These are phyloP conservation scores for Tolypocladium ovalisporum DNA, from an alignment of 2,329 filamentous ascomycete genomes.

Conservation along the genomic window DNA sequence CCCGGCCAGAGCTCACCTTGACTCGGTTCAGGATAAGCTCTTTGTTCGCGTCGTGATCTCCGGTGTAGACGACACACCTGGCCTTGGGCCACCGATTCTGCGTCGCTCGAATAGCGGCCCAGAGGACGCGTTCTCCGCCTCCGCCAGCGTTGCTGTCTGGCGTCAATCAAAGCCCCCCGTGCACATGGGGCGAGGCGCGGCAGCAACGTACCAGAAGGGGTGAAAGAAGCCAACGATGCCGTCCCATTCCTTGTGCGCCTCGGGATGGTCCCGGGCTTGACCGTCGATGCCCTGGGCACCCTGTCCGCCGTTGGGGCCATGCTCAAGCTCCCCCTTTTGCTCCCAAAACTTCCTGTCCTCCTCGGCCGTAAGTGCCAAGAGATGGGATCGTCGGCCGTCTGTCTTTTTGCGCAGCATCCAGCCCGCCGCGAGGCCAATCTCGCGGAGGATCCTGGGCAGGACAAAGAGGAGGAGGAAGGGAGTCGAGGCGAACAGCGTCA, in stretches of 20 bases:
- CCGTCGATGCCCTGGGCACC: slow-evolving; percentile 51
- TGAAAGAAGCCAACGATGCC: slow-evolving; percentile 95
- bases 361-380: slow-evolving; percentile 40
- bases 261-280: slow-evolving; percentile 27
- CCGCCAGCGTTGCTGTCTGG: slow-evolving; percentile 75
- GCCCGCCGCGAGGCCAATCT: slow-evolving; percentile 37
- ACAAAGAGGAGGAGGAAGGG: slow-evolving; percentile 13
- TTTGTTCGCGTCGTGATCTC: slow-evolving; percentile 83
- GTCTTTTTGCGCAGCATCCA: slow-evolving; percentile 54
- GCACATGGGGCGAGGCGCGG: background rate
- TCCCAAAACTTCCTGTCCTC: slow-evolving; percentile 29
- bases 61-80: slow-evolving; percentile 88
- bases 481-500: slow-evolving; percentile 8
- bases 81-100: slow-evolving; percentile 82
- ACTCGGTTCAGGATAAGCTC: slow-evolving; percentile 67
- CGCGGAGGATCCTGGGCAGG: slow-evolving; percentile 12
- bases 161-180: slow-evolving; percentile 2
- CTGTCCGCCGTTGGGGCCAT: slow-evolving; percentile 48
- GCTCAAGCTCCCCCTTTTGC: slow-evolving; percentile 30
- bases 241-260: slow-evolving; percentile 52
- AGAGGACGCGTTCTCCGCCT: slow-evolving; percentile 89
- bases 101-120: slow-evolving; percentile 87
- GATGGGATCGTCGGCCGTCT: slow-evolving; percentile 46
- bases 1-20: slow-evolving; percentile 36
- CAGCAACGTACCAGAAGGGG: slow-evolving; percentile 68